These are phyloP conservation scores for Xylaria curta DNA, from an alignment of 495 filamentous ascomycete species.

Conservation along the genomic window DNA sequence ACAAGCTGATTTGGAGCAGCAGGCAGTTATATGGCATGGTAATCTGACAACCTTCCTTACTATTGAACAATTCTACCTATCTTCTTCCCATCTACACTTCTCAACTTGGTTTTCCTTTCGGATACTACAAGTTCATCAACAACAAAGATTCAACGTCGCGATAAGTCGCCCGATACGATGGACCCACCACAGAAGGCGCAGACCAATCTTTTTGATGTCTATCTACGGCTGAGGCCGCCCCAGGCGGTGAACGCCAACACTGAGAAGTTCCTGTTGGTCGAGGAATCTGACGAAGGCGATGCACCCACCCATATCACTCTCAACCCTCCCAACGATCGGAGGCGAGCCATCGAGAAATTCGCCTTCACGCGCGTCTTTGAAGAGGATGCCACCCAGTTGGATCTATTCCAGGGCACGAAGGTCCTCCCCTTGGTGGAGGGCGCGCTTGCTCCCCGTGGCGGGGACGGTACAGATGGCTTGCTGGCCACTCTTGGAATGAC, in stretches of 20 bases:
- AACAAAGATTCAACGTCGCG: not conserved
- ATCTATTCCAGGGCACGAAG: conserved; percentile 84
- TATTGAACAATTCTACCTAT: not conserved
- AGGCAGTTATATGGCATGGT: not conserved
- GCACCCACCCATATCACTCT: conserved; percentile 83
- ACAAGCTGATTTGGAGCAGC: not conserved
- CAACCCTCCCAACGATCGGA: conserved; percentile 81
- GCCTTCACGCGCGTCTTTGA: conserved; percentile 94
- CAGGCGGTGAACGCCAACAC: conserved; percentile 45
- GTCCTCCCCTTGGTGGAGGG: conserved; percentile 78
- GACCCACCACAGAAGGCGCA: conserved; percentile 44
- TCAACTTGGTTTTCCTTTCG: not conserved
- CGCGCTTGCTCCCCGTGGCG: conserved; percentile 70
- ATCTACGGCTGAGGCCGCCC: conserved; percentile 84
- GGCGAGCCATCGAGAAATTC: conserved; percentile 90
- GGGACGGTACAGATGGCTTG: conserved; percentile 84
- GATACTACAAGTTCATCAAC: not conserved
- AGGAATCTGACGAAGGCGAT: conserved; percentile 58
- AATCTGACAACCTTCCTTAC: not conserved
- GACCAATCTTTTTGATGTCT: conserved; percentile 83
- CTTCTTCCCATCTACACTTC: not conserved
- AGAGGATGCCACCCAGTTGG: conserved; percentile 80
- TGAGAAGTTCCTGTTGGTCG: conserved; percentile 82
- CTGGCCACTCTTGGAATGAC: conserved; percentile 94
- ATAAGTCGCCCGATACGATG: conserved; percentile 23